phyloP scores from a whole-genome alignment of 108 stramenopile species.

The Mayamaea pseudoterrestris region DNA sequence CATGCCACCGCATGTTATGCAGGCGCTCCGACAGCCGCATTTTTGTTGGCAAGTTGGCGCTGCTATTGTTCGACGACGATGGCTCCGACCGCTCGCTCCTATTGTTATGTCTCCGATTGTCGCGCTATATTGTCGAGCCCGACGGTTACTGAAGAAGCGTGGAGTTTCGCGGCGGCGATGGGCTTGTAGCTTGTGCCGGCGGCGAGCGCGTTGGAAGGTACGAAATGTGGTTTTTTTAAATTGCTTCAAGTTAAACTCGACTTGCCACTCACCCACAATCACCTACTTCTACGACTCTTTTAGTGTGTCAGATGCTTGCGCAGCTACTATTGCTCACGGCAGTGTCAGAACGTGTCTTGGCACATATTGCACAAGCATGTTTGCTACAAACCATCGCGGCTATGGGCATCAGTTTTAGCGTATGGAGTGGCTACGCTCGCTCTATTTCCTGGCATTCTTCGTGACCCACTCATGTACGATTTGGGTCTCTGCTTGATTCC shows the following conservation, averaged over 20 bases:
- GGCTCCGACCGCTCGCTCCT: conserved; percentile 69
- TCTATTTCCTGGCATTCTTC: conserved; percentile 54
- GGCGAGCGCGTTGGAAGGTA: conserved; percentile 85
- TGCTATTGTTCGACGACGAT: conserved; percentile 52
- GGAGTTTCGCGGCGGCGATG: conserved; percentile 77
- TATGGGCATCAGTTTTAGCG: conserved; percentile 59
- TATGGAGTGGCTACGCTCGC: conserved; percentile 34
- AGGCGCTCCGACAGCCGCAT: conserved; percentile 70
- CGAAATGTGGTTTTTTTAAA: too few relatives aligned
- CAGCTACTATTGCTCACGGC: conserved; percentile 80
- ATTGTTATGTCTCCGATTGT: conserved; percentile 68
- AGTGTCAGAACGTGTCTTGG: conserved; percentile 90
- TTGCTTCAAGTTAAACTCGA: too few relatives aligned
- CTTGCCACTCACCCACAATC: too few relatives aligned
- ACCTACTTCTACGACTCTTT: too few relatives aligned
- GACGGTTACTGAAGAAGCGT: conserved; percentile 74
- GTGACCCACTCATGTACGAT: conserved; percentile 70
- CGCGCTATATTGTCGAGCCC: conserved; percentile 69
- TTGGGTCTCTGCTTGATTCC: conserved; percentile 48
- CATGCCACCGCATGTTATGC: conserved; percentile 86
- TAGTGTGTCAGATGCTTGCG: conserved; percentile 84
- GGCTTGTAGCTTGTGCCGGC: conserved; percentile 82
- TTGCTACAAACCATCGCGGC: conserved; percentile 80
- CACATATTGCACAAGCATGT: conserved; percentile 90
- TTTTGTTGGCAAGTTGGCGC: conserved; percentile 76